These are phyloP conservation scores for Persicaria maculosa DNA, from an alignment of 148 eudicot species.

Conservation along the genomic window DNA sequence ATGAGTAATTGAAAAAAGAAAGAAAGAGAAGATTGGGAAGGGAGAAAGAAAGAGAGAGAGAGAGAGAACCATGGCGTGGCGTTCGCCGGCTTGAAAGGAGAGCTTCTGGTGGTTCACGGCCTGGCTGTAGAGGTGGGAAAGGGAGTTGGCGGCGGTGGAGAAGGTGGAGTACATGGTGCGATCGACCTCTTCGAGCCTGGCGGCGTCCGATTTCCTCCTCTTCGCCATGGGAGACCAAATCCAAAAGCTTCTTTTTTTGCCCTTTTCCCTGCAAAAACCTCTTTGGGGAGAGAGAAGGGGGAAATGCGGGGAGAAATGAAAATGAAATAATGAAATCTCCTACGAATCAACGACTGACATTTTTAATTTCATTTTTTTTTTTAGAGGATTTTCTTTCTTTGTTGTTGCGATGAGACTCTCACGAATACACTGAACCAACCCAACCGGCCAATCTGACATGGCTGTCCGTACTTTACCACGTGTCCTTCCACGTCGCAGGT, in stretches of 20 bases:
- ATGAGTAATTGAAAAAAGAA: no score
- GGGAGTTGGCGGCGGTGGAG: conserved; percentile 63
- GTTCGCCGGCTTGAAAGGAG: conserved; percentile 68
- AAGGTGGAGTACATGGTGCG: conserved; percentile 74
- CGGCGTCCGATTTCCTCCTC: conserved; percentile 66
- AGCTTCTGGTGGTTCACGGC: conserved; percentile 68
- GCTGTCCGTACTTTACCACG: no score
- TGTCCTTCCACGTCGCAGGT: no score
- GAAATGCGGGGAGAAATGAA: not conserved
- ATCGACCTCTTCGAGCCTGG: conserved; percentile 85
- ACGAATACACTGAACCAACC: no score
- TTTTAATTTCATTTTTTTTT: not conserved
- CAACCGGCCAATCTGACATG: no score
- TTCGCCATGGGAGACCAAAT: conserved; percentile 43
- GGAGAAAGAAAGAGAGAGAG: not conserved
- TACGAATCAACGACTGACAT: not conserved
- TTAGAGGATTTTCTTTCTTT: no score
- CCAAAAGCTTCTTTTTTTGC: not conserved
- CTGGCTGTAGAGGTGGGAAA: conserved; percentile 78
- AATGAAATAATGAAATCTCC: not conserved
- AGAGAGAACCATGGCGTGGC: conserved; percentile 29
- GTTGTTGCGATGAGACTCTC: no score
- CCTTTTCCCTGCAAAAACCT: conserved; percentile 2
- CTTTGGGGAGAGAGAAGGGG: not conserved
- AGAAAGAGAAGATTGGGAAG: not conserved